phyloP scores from a whole-genome alignment of 768 basidiomycete species.

The Cystofilobasidium bisporidii region DNA sequence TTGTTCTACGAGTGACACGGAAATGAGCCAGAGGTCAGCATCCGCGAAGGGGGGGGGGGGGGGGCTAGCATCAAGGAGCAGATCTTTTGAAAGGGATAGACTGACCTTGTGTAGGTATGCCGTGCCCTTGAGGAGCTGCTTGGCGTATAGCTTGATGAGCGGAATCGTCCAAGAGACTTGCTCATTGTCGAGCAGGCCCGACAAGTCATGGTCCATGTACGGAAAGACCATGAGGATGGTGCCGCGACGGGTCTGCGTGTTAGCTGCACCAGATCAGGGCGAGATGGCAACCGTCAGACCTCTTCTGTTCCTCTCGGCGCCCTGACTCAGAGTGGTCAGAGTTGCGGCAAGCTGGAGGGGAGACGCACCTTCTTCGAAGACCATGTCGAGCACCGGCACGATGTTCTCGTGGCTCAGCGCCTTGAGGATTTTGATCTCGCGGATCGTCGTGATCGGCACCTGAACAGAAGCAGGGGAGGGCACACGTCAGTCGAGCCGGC shows the following conservation, averaged over 20 bases:
- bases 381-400: constrained; percentile 84
- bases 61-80: too few species aligned
- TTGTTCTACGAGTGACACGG: constrained; percentile 66
- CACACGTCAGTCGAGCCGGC: neutral
- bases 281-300: too few species aligned
- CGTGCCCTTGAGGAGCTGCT: constrained; percentile 89
- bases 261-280: too few species aligned
- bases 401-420: constrained; percentile 74
- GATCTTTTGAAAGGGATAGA: constrained; percentile 29
- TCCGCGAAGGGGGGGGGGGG: too few species aligned
- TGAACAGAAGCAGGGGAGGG: constrained; percentile 19
- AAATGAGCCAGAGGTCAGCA: too few species aligned
- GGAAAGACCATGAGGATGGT: constrained; percentile 98
- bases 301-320: too few species aligned
- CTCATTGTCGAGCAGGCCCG: constrained; percentile 76
- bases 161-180: constrained; percentile 64
- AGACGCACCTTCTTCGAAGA: constrained; percentile 49
- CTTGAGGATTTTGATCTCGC: constrained; percentile 95
- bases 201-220: constrained; percentile 98
- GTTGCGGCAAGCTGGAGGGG: neutral
- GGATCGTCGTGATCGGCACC: constrained; percentile 80
- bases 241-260: constrained; percentile 56
- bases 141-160: constrained; percentile 91
- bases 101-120: constrained; percentile 89
- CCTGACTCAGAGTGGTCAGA: too few species aligned